phyloP scores from a whole-genome alignment of 768 basidiomycete species.

The Asterophora parasitica region DNA sequence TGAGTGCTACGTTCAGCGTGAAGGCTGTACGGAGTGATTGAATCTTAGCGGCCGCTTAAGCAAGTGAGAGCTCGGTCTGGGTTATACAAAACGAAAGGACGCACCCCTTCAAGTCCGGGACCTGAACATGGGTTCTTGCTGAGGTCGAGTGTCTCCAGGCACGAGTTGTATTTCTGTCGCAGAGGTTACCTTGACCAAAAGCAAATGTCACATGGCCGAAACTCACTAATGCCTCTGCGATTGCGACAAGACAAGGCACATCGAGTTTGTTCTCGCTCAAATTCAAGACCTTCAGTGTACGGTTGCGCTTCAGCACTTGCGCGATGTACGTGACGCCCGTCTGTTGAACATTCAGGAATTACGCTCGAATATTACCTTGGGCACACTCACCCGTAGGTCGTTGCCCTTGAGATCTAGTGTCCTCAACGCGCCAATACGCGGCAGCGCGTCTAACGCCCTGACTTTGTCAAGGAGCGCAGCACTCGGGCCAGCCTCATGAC shows the following conservation, averaged over 20 bases:
- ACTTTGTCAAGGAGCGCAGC: slow-evolving; percentile 84
- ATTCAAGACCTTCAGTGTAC: slow-evolving; percentile 92
- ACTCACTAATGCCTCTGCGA: slow-evolving; percentile 88
- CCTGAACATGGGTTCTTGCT: slow-evolving; percentile 93
- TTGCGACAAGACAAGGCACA: slow-evolving; percentile 64
- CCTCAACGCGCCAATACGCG: slow-evolving; percentile 77
- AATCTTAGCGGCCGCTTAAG: slow-evolving; percentile 37
- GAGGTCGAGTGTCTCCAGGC: slow-evolving; percentile 90
- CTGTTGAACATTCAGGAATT: slow-evolving; percentile 19
- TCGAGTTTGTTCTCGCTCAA: slow-evolving; percentile 94
- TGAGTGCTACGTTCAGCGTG: slow-evolving; percentile 86
- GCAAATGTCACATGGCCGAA: not conserved
- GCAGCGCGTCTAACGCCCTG: slow-evolving; percentile 81
- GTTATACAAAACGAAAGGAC: slow-evolving; percentile 20
- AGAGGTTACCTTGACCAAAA: not conserved
- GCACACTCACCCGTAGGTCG: slow-evolving; percentile 80
- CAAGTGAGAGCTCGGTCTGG: slow-evolving; percentile 2
- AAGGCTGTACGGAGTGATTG: slow-evolving; percentile 90
- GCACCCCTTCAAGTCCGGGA: slow-evolving; percentile 83
- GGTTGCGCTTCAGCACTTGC: slow-evolving; percentile 93
- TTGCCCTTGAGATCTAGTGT: slow-evolving; percentile 92
- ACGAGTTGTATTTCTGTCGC: slow-evolving; percentile 86
- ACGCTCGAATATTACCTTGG: too few species aligned
- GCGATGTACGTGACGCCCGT: slow-evolving; percentile 85
- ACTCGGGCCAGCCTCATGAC: slow-evolving; percentile 51